phyloP scores from a whole-genome alignment of 257 asterid genomes.

The Paulownia fortunei region DNA sequence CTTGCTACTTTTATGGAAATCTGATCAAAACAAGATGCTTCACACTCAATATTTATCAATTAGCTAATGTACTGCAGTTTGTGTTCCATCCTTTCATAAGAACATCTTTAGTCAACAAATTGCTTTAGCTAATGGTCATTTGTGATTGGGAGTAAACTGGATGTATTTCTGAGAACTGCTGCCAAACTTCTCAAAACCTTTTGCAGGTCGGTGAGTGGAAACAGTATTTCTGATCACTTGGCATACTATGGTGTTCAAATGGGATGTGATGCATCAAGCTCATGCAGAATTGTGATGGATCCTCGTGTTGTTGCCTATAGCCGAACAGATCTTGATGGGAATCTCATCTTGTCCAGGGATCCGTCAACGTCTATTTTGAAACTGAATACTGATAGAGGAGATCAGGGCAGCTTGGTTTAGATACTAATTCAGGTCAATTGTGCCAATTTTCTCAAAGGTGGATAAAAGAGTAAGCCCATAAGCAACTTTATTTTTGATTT shows the following conservation, averaged over 20 bases:
- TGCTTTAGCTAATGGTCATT: not conserved
- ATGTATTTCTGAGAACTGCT: not conserved
- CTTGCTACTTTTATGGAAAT: not conserved
- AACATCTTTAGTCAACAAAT: not conserved
- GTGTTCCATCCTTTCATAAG: not conserved
- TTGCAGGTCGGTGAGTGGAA: slow-evolving; percentile 88
- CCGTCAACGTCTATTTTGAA: slow-evolving; percentile 49
- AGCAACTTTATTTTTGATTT: slow-evolving; percentile 13
- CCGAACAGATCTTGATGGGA: slow-evolving; percentile 63
- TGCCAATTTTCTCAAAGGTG: slow-evolving; percentile 7
- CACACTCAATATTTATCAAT: not conserved
- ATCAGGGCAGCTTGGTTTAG: slow-evolving; percentile 34
- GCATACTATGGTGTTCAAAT: slow-evolving; percentile 68
- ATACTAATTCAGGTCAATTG: slow-evolving; percentile 5
- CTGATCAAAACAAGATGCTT: not conserved
- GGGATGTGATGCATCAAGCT: slow-evolving; percentile 62
- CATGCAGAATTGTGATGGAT: slow-evolving; percentile 77
- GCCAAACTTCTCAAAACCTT: not conserved
- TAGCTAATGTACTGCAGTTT: not conserved
- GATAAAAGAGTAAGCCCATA: not conserved
- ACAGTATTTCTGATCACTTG: slow-evolving; percentile 88
- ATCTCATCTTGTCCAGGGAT: slow-evolving; percentile 53
- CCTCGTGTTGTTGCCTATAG: slow-evolving; percentile 50
- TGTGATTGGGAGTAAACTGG: not conserved
- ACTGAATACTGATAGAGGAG: slow-evolving; percentile 36